phyloP scores from a whole-genome alignment of 1,284 basidiomycete species.

The Austroboletus novae-zelandiae region DNA sequence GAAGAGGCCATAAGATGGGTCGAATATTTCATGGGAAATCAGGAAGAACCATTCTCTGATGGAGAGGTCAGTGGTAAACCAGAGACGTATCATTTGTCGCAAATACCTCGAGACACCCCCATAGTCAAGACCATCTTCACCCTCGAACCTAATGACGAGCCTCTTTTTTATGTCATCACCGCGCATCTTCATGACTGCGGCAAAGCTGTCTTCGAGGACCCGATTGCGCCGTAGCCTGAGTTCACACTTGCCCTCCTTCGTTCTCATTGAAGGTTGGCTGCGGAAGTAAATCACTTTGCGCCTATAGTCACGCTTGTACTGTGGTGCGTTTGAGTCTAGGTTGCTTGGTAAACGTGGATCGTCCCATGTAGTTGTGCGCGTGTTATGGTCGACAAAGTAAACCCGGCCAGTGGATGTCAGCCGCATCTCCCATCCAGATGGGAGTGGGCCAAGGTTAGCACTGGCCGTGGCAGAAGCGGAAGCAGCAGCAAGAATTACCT shows the following conservation, averaged over 20 bases:
- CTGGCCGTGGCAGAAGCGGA: slow-evolving; percentile 83
- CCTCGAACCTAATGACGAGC: slow-evolving; percentile 98
- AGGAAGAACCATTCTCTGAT: slow-evolving; percentile 99
- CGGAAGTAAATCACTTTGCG: slow-evolving; percentile 99
- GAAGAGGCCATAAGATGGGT: slow-evolving; percentile 99
- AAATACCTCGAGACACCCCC: slow-evolving; percentile 89
- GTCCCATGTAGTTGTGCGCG: slow-evolving; percentile 78
- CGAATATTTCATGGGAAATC: slow-evolving; percentile 97
- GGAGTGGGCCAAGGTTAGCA: slow-evolving; percentile 90
- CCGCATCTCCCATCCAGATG: slow-evolving; percentile 88
- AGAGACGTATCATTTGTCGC: slow-evolving; percentile 19
- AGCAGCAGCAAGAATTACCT: slow-evolving; percentile 21
- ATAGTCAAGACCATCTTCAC: slow-evolving; percentile 97
- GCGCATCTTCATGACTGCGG: slow-evolving; percentile 92
- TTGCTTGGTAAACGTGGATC: slow-evolving; percentile 63
- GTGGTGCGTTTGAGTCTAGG: slow-evolving; percentile 93
- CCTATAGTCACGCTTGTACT: slow-evolving; percentile 99
- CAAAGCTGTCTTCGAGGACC: slow-evolving; percentile 96
- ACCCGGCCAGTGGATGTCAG: slow-evolving; percentile 69
- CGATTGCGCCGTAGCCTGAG: slow-evolving; percentile 92
- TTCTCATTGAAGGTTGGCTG: slow-evolving; percentile 92
- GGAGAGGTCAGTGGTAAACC: slow-evolving; percentile 3
- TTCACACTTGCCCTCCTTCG: slow-evolving; percentile 91
- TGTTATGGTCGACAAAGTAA: slow-evolving; percentile 81
- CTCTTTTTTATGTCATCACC: slow-evolving; percentile 96